Base-by-base conservation (phyloP, 306 rosid genomes). In the apple (Malus domestica) region DNA sequence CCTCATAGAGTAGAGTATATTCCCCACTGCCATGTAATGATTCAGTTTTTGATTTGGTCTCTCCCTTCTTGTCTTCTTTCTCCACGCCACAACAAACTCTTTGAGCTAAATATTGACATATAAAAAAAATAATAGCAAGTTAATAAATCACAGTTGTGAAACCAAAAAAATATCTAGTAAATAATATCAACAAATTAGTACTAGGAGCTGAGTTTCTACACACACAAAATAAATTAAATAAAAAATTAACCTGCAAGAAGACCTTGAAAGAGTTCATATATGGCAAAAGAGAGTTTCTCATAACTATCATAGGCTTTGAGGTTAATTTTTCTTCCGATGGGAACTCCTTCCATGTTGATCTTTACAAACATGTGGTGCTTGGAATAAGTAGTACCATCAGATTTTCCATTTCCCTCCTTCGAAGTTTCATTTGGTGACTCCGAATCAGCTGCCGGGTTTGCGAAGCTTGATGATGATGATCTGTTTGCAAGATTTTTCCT, bases 321-420 rank as follows among this genome's bases (percentile, higher is more conserved):
- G 68, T 93, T 88, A 35, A 93, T 86, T 86, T 91, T 93, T 86
- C 97, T 93, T 40, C 98, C 98, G 72, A 93, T 89, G 10, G 96
- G 96, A 30, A 93, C 87, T 52, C 97, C 96, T 85, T 93, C 97
- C 97, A 91, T 89, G 76, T 86, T 87, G 78, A 91, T 89, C 88
- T 93, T 93, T 58, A 93, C 96, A 85, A 93, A 93, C 85, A 87
- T 29, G 49, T 74, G 85, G 45, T 68, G n/a, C 20, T 69, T 69
- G 45, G 73, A 42, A 51, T 51, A 51, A 63, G 1, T 8, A 63
- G 23, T 8, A 82, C 79, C 23, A 19, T 78, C 73, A 13, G 76
- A 30, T 80, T 81, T 90, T 71, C 72, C 79, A 63, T n/a, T 80
- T 84, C 13, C 72, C 75, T 70, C 70, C 59, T 78, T 33, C 77